Percentiles rank a stretch among this genome's conserved stretches.
These are phyloP conservation scores for Ceratobasidium sp. DNA, from an alignment of 1,284 basidiomycete species.

Conservation along the genomic window DNA sequence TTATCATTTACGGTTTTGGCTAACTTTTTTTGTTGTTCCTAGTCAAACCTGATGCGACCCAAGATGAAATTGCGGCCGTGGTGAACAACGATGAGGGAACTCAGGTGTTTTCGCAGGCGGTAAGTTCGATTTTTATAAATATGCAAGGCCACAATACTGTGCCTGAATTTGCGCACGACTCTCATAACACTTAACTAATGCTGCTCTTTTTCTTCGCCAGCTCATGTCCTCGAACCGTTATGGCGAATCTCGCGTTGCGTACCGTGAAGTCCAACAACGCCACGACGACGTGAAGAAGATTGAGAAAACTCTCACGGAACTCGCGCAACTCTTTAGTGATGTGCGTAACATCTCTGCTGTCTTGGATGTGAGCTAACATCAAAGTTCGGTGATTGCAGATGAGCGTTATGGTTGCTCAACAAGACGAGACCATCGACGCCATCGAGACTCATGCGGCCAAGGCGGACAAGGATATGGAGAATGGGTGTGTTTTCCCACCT, in stretches of 20 bases:
- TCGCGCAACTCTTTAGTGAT: slow-evolving; percentile 90
- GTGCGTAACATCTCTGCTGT: slow-evolving; percentile 57
- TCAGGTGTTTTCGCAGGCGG: slow-evolving; percentile 92
- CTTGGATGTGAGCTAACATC: slow-evolving; percentile 23
- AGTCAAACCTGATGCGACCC: slow-evolving; percentile 92
- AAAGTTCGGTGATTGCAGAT: slow-evolving; percentile 63
- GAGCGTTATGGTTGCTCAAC: slow-evolving; percentile 81
- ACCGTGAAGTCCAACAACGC: slow-evolving; percentile 90
- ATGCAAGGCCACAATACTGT: neutral
- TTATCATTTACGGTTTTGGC: neutral
- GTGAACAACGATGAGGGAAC: slow-evolving; percentile 78
- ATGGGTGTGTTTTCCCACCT: slow-evolving; percentile 66
- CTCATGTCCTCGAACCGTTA: slow-evolving; percentile 86
- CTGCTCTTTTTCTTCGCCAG: slow-evolving; percentile 59
- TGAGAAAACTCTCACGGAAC: slow-evolving; percentile 87
- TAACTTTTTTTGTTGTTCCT: neutral
- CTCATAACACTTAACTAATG: neutral
- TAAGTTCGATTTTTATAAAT: slow-evolving; percentile 58
- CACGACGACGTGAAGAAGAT: slow-evolving; percentile 91
- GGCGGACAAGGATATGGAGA: slow-evolving; percentile 76
- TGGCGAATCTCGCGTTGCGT: slow-evolving; percentile 85
- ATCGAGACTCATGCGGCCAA: slow-evolving; percentile 73
- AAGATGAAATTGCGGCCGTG: slow-evolving; percentile 84
- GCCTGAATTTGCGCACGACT: neutral
- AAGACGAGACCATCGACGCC: slow-evolving; percentile 77